Evolutionary conservation across 805 yeast species (phyloP), one percentile per base, ranked within the genome.

Genomic region (Metschnikowia borealis): DNA sequence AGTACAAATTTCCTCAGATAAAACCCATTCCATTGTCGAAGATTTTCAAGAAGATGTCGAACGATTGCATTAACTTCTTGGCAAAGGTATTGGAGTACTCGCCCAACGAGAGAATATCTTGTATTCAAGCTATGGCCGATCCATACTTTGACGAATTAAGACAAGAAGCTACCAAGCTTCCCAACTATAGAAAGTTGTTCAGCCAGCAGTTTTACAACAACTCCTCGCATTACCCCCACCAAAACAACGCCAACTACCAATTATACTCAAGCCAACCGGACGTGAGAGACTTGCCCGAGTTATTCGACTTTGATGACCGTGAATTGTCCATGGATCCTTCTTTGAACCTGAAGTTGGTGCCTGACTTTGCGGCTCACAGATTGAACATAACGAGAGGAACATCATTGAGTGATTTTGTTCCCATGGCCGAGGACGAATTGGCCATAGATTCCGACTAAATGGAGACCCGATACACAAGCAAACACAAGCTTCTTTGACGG

Each of bases 1-100:
- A 94, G 67, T 97, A 92, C 71, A 89, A 89, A 64, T 92, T 92
- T 76, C 98, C 99, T 4, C 81, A 80, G 54, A 87, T 87, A 58
- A 85, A 85, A 65, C 87, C 92, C 49, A 86, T 87, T 37, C 92
- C 92, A 39, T 70, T 87, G 52, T 65, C 71, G 35, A 84, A 82
- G 59, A 84, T 86, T 20, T 85, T 85, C 68, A 83, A 83, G 63
- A 76, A 77, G 59, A 70, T 77, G 62, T 72, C 80, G 54, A 50
- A 66, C 52, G 77, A 81, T 71, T 75, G 81, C 54, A 77, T 85
- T 21, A 77, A 75, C 47, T 75, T 87, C 55, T 69, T 87, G 54
- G 74, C 76, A 35, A 68, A 73, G 54, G 74, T 84, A 37, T 73
- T 87, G 54, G 81, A 83, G 61, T 87, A 87, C 65, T 83, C 86